Percentiles rank a stretch among this genome's conserved stretches.
These are phyloP conservation scores for Lachancea cidri DNA, from an alignment of 805 yeast genomes.

Conservation along the genomic window DNA sequence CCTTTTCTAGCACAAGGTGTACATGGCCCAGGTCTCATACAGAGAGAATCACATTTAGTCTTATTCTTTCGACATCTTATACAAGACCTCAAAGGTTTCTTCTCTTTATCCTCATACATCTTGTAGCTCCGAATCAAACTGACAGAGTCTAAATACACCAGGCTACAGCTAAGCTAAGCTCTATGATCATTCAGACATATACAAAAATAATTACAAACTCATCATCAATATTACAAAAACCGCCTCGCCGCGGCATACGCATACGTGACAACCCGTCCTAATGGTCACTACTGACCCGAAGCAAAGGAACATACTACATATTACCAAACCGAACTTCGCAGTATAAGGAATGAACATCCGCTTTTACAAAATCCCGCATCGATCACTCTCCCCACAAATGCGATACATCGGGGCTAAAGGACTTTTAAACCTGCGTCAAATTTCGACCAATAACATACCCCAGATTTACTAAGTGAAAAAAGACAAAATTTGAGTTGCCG, in stretches of 20 bases:
- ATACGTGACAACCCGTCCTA: background rate
- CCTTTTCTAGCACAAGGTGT: conserved; percentile 50
- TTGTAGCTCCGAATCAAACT: too few species aligned
- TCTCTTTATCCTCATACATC: background rate
- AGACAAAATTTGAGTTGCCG: too few species aligned
- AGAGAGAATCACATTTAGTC: conserved; percentile 56
- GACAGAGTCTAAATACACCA: too few species aligned
- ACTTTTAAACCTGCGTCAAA: too few species aligned
- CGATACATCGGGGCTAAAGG: background rate
- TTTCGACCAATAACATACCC: background rate
- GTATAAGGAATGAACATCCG: background rate
- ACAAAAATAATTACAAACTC: too few species aligned
- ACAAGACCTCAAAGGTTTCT: conserved; percentile 50
- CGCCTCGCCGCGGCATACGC: background rate
- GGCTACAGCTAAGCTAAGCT: too few species aligned
- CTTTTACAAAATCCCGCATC: background rate
- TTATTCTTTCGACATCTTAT: conserved; percentile 61
- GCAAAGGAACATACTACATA: too few species aligned
- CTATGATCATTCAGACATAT: too few species aligned
- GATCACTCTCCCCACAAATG: background rate
- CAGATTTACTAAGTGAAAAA: background rate
- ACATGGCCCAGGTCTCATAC: conserved; percentile 51
- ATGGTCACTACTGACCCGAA: too few species aligned
- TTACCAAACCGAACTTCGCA: background rate
- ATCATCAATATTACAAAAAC: background rate